phyloP scores from a whole-genome alignment of 1,139 yeast species.

The Magnusiomyces suaveolens region DNA sequence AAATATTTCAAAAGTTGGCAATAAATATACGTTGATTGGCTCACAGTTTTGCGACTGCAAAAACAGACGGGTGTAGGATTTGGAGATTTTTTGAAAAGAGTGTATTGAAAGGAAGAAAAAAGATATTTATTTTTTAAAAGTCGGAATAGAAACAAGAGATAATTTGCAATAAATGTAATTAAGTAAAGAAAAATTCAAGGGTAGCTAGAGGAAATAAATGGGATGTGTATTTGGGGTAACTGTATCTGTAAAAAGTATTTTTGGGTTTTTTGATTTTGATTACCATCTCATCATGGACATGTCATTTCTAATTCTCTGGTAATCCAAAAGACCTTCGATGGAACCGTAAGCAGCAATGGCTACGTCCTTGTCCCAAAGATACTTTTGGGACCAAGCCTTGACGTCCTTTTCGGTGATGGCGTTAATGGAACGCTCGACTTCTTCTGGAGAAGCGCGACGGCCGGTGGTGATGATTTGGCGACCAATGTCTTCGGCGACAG shows the following conservation, averaged over 20 bases:
- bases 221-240: conserved; percentile 38
- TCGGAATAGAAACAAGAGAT: not conserved
- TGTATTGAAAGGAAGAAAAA: too few species aligned
- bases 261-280: not conserved
- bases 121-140: too few species aligned
- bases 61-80: too few species aligned
- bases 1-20: too few species aligned
- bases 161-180: not conserved
- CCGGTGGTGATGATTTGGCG: conserved; percentile 96
- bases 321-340: conserved; percentile 52
- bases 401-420: conserved; percentile 71
- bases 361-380: conserved; percentile 66
- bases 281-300: conserved; percentile 27
- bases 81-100: too few species aligned
- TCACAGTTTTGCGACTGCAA: too few species aligned
- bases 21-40: too few species aligned
- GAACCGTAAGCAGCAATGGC: conserved; percentile 90
- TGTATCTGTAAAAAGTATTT: not conserved
- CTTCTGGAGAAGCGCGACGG: conserved; percentile 79
- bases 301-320: conserved; percentile 42
- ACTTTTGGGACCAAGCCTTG: conserved; percentile 78
- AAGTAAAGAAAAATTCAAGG: not conserved
- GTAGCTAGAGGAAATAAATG: conserved; percentile 11
- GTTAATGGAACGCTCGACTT: conserved; percentile 78
- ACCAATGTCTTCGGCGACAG: conserved; percentile 96